phyloP scores from a whole-genome alignment of 257 asterid species.

The Rehmannia glutinosa region DNA sequence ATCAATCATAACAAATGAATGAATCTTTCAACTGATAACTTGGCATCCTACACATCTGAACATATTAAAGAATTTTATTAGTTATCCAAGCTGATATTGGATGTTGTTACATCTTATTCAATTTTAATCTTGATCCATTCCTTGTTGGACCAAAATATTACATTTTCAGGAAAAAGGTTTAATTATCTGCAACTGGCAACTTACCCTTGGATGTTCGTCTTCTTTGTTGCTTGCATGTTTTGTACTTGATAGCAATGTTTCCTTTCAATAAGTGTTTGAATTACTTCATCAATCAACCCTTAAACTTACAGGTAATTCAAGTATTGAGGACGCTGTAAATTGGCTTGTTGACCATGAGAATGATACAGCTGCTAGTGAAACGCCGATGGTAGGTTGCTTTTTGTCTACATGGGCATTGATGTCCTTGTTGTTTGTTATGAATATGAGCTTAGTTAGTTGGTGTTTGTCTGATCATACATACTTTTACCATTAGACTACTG shows the following conservation, averaged over 20 bases:
- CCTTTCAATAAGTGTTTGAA: not conserved
- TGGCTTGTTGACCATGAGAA: conserved; percentile 60
- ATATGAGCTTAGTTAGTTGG: not conserved
- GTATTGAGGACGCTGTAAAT: conserved; percentile 61
- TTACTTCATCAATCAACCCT: too few relatives aligned
- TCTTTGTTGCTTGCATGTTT: not conserved
- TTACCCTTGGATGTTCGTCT: not conserved
- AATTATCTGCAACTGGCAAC: too few relatives aligned
- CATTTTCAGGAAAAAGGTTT: too few relatives aligned
- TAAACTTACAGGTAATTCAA: conserved; percentile 68
- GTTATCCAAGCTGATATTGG: too few relatives aligned
- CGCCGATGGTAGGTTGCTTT: conserved; percentile 38
- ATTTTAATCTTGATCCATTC: too few relatives aligned
- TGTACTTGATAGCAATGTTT: not conserved
- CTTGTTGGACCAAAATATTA: too few relatives aligned
- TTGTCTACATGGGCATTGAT: conserved; percentile 6
- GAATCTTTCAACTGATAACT: too few relatives aligned
- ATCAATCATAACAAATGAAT: too few relatives aligned
- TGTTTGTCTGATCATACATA: not conserved
- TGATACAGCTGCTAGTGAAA: conserved; percentile 36
- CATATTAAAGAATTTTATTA: too few relatives aligned
- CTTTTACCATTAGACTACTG: not conserved
- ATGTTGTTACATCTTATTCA: too few relatives aligned
- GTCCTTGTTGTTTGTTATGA: not conserved
- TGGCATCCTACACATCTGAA: too few relatives aligned